Evolutionary conservation across 768 basidiomycete genomes (phyloP).

Genomic region (Mycena indigotica): DNA sequence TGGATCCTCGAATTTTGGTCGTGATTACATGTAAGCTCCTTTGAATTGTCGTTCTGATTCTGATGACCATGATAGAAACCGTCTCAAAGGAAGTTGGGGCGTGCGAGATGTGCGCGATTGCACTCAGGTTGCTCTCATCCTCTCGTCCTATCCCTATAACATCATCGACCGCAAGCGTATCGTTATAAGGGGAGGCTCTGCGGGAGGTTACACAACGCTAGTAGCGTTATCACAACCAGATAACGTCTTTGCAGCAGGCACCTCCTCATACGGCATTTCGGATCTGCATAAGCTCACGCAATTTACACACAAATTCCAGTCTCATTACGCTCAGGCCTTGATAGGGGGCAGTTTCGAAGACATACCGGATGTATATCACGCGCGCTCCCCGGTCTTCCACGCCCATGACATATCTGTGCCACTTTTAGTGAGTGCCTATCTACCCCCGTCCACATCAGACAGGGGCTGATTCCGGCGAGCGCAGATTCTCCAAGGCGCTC

Average conservation of each 20-base stretch:
- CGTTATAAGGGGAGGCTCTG: constrained; percentile 58
- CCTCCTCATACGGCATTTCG: constrained; percentile 55
- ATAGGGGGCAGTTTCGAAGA: constrained; percentile 53
- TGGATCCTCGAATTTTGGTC: constrained; percentile 60
- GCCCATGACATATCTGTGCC: constrained; percentile 54
- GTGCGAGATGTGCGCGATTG: constrained; percentile 58
- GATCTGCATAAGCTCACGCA: constrained; percentile 50
- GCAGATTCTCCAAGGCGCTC: constrained; percentile 55
- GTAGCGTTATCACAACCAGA: constrained; percentile 29
- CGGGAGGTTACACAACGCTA: constrained; percentile 61
- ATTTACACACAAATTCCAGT: constrained; percentile 62
- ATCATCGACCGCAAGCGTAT: constrained; percentile 54
- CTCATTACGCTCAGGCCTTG: constrained; percentile 47
- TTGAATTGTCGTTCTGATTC: neutral
- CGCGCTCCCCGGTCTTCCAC: constrained; percentile 54
- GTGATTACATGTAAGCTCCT: constrained; percentile 41
- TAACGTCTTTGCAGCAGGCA: constrained; percentile 48
- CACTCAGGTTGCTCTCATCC: constrained; percentile 41
- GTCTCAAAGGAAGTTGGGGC: constrained; percentile 60
- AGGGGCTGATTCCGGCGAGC: neutral
- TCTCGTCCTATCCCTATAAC: constrained; percentile 33
- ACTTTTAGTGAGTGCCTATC: constrained; percentile 43
- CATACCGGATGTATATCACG: constrained; percentile 52
- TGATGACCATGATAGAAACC: constrained; percentile 23
- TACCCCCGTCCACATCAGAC: neutral